phyloP scores from a whole-genome alignment of 305 asterid genomes.

The Fraxinus greggii region DNA sequence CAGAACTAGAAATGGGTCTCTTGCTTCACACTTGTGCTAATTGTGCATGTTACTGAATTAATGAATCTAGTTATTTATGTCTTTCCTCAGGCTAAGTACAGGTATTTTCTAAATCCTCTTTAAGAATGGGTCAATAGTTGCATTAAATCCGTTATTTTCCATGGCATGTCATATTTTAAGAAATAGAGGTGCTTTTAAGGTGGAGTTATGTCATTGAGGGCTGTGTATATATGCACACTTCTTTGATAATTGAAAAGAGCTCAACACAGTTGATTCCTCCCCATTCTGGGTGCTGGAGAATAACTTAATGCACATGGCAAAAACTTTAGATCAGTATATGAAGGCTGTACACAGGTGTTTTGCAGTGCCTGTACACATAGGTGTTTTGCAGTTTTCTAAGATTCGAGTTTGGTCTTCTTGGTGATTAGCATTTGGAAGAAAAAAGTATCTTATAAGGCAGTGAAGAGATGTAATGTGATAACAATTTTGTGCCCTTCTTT shows the following conservation, averaged over 20 bases:
- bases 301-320: background rate
- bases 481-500: background rate
- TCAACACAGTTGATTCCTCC: background rate
- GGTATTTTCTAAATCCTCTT: background rate
- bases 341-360: background rate
- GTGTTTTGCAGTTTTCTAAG: background rate
- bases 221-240: background rate
- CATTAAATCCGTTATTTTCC: background rate
- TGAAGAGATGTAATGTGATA: constrained; percentile 1
- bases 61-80: background rate
- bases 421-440: background rate
- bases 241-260: background rate
- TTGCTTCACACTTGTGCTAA: constrained; percentile 1
- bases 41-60: constrained; percentile 19
- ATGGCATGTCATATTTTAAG: background rate
- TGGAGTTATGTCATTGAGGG: background rate
- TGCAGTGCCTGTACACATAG: background rate
- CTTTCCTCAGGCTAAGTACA: background rate
- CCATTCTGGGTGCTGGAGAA: background rate
- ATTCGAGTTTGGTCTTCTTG: background rate
- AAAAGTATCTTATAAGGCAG: background rate
- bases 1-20: background rate
- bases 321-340: background rate
- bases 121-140: background rate
- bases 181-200: background rate